Base-by-base conservation (phyloP, 2,329 filamentous ascomycete genomes). In the Talaromyces piceae region DNA sequence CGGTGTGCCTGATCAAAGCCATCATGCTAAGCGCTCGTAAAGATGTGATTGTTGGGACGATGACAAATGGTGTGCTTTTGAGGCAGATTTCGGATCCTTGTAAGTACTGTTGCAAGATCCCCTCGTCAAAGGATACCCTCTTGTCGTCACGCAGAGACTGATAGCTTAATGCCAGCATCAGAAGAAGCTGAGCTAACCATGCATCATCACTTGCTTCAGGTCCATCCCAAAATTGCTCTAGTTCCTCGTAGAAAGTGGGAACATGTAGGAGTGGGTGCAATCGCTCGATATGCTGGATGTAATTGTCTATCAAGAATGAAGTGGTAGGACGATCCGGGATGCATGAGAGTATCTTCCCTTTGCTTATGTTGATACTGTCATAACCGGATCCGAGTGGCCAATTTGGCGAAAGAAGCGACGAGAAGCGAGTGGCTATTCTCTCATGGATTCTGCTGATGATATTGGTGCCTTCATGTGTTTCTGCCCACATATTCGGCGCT, bases 181-280 rank as follows among this genome's bases (percentile, higher is more conserved):
- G 49, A 27, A 58, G 37, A 9, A 55, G 53, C 27, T 59, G 57
- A 3, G 54, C 52, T 16, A 59, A 41, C 57, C 57, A 59, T 27
- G 47, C 52, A 33, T 53, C 55, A 23, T 57, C 53, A 13, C 51
- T 53, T 12, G 45, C 46, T 13, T n/a, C 28, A 2, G 50, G 56
- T 12, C 52, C 50, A 8, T 46, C 56, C 62, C 67, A 72, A 30
- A 72, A 65, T 18, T 61, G 56, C 8, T 67, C 60, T 9, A 73
- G 57, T 39, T 71, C 65, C n/a, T 55, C 56, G n/a, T 66, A 57
- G 41, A 73, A 73, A 0, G 68, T 64, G 5, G 68, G 71, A 11
- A 64, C 60, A 54, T 73, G 71, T 6, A 73, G 57, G 27, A 73
- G 43, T 9, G 49, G 52, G 41, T 52, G 49, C 13, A 49, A 45